These are phyloP conservation scores for Hericium alpestre DNA, from an alignment of 768 basidiomycete genomes.

Conservation along the genomic window DNA sequence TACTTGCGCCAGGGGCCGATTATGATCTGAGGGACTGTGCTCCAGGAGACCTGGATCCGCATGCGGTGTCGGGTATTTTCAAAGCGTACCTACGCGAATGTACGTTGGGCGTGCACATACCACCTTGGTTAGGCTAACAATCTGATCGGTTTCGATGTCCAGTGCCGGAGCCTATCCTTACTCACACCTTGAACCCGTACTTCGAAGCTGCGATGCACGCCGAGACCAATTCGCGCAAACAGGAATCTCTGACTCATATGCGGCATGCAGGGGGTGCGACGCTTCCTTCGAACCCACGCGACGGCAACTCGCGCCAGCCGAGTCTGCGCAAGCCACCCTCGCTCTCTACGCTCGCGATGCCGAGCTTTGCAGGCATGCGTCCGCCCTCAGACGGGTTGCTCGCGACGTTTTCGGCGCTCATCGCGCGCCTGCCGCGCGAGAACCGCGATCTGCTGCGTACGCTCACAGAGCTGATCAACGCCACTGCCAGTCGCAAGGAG, in stretches of 20 bases:
- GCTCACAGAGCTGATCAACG: slow-evolving; percentile 68
- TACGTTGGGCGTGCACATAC: slow-evolving; percentile 32
- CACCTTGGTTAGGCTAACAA: neutral
- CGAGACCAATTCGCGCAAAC: slow-evolving; percentile 33
- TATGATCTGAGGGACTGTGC: slow-evolving; percentile 69
- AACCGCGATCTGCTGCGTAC: slow-evolving; percentile 80
- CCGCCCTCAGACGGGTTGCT: slow-evolving; percentile 52
- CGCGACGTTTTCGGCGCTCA: slow-evolving; percentile 48
- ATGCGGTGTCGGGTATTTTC: slow-evolving; percentile 87
- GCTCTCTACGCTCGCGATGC: slow-evolving; percentile 68
- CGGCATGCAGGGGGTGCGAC: slow-evolving; percentile 7
- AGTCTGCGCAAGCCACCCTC: slow-evolving; percentile 66
- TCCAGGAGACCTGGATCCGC: slow-evolving; percentile 86
- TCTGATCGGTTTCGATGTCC: neutral
- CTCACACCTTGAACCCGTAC: slow-evolving; percentile 52
- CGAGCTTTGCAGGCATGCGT: slow-evolving; percentile 48
- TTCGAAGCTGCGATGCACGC: slow-evolving; percentile 71
- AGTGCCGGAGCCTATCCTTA: slow-evolving; percentile 87
- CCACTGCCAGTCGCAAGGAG: slow-evolving; percentile 56
- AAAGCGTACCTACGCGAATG: slow-evolving; percentile 89
- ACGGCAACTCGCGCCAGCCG: slow-evolving; percentile 17
- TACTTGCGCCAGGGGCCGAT: slow-evolving; percentile 54
- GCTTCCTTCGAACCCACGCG: slow-evolving; percentile 11
- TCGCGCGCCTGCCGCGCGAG: slow-evolving; percentile 62
- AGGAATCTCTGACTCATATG: slow-evolving; percentile 3